Evolutionary conservation across 2,329 filamentous ascomycete species (phyloP).

Genomic region (Aspergillus luchuensis): DNA sequence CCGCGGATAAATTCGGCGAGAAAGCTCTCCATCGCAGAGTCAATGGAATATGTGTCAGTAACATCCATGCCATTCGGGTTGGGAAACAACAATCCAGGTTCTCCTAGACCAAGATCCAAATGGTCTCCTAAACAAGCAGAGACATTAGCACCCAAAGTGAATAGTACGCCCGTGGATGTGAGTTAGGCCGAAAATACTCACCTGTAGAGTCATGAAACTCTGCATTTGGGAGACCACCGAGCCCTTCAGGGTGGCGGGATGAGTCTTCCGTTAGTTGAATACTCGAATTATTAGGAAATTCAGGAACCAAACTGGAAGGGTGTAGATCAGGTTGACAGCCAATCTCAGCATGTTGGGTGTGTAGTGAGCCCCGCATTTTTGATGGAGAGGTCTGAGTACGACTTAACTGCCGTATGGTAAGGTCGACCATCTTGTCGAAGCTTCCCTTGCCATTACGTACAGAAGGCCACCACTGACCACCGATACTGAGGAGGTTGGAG

Average conservation of each 20-base stretch:
- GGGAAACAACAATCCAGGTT: neutral
- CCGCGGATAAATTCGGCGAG: slow-evolving; percentile 27
- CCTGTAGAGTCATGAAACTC: neutral
- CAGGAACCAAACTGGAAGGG: neutral
- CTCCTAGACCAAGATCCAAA: neutral
- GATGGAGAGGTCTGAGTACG: slow-evolving; percentile 8
- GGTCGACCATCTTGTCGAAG: slow-evolving; percentile 34
- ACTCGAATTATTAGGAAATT: no score
- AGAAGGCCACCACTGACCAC: slow-evolving; percentile 46
- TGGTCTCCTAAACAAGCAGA: neutral
- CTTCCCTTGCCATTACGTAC: slow-evolving; percentile 35
- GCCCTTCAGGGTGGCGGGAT: neutral
- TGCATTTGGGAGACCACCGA: neutral
- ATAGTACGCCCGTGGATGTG: neutral
- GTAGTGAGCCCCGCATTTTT: neutral
- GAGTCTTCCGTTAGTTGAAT: neutral
- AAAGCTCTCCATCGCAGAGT: slow-evolving; percentile 27
- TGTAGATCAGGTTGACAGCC: neutral
- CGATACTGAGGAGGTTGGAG: slow-evolving; percentile 42
- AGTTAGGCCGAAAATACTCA: neutral
- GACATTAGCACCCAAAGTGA: neutral
- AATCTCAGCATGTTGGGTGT: neutral
- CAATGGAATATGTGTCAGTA: slow-evolving; percentile 15
- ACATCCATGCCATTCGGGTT: slow-evolving; percentile 1
- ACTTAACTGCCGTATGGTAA: slow-evolving; percentile 27